Conservation (phyloP, 179 eudicot species). For the Silene noctiflora region DNA sequence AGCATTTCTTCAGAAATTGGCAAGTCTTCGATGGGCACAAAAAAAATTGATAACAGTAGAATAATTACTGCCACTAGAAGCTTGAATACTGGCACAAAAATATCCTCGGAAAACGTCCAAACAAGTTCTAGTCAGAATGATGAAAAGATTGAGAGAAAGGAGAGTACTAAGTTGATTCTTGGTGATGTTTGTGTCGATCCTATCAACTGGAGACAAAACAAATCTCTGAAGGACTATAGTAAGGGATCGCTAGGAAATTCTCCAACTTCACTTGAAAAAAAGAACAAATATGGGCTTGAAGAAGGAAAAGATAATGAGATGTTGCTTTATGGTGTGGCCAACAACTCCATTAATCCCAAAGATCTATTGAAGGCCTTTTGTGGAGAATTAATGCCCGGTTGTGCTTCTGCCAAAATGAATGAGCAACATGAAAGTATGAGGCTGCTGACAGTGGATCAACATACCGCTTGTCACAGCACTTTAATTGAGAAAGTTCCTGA, state of each 20-base stretch:
- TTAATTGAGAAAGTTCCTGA: slow-evolving; percentile 11
- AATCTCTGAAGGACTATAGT: slow-evolving; percentile 56
- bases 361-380: slow-evolving; percentile 11
- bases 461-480: slow-evolving; percentile 17
- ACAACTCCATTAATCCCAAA: slow-evolving; percentile 13
- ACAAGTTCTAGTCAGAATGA: slow-evolving; percentile 19
- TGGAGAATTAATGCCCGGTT: slow-evolving; percentile 15
- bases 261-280: slow-evolving; percentile 24
- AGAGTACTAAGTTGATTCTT: slow-evolving; percentile 15
- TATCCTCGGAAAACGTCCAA: slow-evolving; percentile 22
- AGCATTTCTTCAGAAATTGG: slow-evolving; percentile 52
- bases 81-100: slow-evolving; percentile 22
- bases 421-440: slow-evolving; percentile 24
- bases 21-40: slow-evolving; percentile 23
- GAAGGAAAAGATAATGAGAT: slow-evolving; percentile 19
- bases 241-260: slow-evolving; percentile 27
- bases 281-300: slow-evolving; percentile 18
- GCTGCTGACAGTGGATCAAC: slow-evolving; percentile 27
- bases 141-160: slow-evolving; percentile 28
- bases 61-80: slow-evolving; percentile 20
- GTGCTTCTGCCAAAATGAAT: slow-evolving; percentile 20
- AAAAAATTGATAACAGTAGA: slow-evolving; percentile 21
- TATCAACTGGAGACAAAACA: slow-evolving; percentile 34
- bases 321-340: slow-evolving; percentile 20
- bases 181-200: slow-evolving; percentile 33